These are phyloP conservation scores for Toxoplasma gondii DNA, from an alignment of 169 alveolate genomes.

Conservation along the genomic window DNA sequence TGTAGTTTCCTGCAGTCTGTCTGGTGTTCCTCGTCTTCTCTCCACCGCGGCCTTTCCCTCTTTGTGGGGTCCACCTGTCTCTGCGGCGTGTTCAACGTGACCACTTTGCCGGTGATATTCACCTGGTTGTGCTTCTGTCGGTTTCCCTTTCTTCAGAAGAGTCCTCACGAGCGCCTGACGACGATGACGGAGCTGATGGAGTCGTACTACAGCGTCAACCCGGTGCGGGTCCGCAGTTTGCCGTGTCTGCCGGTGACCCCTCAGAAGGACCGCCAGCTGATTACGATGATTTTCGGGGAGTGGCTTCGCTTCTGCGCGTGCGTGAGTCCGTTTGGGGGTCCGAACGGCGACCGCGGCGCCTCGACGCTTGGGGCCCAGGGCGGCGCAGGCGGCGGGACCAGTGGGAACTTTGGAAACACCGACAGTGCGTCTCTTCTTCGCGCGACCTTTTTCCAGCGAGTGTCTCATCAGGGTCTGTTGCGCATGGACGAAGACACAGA, in stretches of 20 bases:
- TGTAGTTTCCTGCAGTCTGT: no score
- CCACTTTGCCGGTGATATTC: no score
- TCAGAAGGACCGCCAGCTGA: constrained; percentile 27
- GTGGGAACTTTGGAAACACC: neutral
- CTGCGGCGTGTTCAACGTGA: no score
- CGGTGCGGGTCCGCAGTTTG: constrained; percentile 34
- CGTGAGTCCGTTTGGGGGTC: neutral
- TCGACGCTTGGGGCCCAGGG: neutral
- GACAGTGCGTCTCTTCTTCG: constrained; percentile 41
- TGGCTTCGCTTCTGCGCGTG: constrained; percentile 44
- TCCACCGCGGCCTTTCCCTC: no score
- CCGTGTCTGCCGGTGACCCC: constrained; percentile 31
- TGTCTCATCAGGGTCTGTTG: constrained; percentile 85
- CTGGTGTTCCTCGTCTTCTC: no score
- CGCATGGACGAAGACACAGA: constrained; percentile 89
- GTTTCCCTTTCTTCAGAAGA: neutral
- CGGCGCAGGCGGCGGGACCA: neutral
- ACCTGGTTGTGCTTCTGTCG: no score
- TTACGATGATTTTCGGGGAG: constrained; percentile 27
- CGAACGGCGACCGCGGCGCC: neutral
- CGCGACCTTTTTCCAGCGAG: constrained; percentile 84
- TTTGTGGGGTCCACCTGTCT: no score
- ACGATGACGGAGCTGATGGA: constrained; percentile 28
- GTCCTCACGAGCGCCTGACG: neutral
- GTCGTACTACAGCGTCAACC: neutral